Base-by-base conservation (phyloP, 345 rosid species). In the Murraya paniculata region DNA sequence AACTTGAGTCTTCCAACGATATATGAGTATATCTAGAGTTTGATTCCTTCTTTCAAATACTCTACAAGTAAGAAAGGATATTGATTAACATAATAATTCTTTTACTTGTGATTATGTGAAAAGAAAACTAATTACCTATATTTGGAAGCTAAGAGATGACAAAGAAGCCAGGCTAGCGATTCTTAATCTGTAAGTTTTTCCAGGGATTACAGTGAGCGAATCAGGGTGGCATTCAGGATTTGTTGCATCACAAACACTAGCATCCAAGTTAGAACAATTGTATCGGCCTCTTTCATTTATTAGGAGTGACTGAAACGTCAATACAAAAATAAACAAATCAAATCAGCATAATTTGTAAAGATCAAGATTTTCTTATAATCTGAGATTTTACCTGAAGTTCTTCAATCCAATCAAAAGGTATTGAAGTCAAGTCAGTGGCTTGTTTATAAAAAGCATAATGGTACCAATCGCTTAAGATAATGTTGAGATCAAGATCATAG, bases 391-490 rank as follows among this genome's bases (percentile, higher is more conserved):
- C 88, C 75, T 86, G 67, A 25, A 83, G 85, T 56, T 86, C 86
- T 13, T 81, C 84, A 45, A 86, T 62, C 85, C 80, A 86, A 0
- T 73, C 85, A 36, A 76, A 79, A 5, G 83, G 78, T 0, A n/a
- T 61, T 48, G 85, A 81, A 68, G 83, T 83, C 58, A 86, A 82
- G 53, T 82, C 80, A 11, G 77, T 55, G 36, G 84, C 84, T 71
- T 86, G 82, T 7, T 73, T 76, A 55, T 81, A 84, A 70, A 69
- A 74, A 4, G 73, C 71, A 38, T 80, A 0, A 58, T 79, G 86
- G 84, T 84, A 83, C 85, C 84, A 86, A 55, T 86, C 88, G 13
- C 83, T 81, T 14, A 86, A 56, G 39, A 86, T 45, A 5, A 86
- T 19, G 57, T 73, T 27, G 27, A 72, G 55, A 27, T 86, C 83